Base-by-base conservation (phyloP, 441 rosid genomes). In the Melastoma candidum region DNA sequence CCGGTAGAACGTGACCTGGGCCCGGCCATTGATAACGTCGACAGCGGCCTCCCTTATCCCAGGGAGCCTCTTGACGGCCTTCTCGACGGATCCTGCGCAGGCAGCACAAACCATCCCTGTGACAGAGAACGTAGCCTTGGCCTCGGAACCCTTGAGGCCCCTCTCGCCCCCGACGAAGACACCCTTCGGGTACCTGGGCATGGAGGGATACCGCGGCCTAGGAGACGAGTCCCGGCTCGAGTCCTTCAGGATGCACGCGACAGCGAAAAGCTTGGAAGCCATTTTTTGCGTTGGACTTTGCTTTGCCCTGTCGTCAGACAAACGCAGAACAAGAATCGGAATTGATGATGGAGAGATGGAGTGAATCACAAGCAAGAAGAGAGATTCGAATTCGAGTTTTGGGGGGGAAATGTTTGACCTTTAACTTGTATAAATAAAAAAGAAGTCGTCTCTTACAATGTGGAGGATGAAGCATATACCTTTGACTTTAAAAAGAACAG, bases 61-160 rank as follows among this genome's bases (percentile, higher is more conserved):
- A 0, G 84, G 75, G 13, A 90, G 87, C 56, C 84, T 69, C 59
- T 90, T 87, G 59, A 86, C 66, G 3, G 88, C 89, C 61, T 86
- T 90, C 69, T 84, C 94, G 27, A 82, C 81, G 26, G 92, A 90
- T 25, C 85, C 97, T 9, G 94, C 87, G 43, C 95, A 86, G 24
- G 95, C 87, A 2, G 95, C 74, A 60, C 89, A 81, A 1, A 83
- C 77, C 97, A 90, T 81, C 46, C 94, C 89, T 3, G 57, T 10
- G 6, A 81, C 94, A 1, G 74, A 67, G 22, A 81, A 82, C 47
- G 74, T 63, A 5, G 85, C 85, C 48, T 65, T 79, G 26, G 77
- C 67, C 64, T 58, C 74, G 4, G 75, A 68, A 3, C 72, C 76
- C 52, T 69, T 64, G 7, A 27, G 41, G 41, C 41, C 43, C 50